phyloP scores from a whole-genome alignment of 2,329 filamentous ascomycete genomes.

The Lachnellula cervina region DNA sequence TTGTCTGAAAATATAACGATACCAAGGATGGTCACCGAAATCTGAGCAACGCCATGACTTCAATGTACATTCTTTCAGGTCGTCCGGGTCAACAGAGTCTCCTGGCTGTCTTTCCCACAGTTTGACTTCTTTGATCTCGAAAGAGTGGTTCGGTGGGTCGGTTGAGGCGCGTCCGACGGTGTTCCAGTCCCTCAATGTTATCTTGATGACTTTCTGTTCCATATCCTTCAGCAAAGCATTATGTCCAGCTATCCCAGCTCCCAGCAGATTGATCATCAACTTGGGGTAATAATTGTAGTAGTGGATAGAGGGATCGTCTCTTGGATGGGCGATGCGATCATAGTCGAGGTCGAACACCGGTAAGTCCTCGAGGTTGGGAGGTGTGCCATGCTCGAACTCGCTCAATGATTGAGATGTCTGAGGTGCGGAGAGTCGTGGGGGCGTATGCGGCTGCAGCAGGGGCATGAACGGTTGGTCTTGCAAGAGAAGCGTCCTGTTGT shows the following conservation, averaged over 20 bases:
- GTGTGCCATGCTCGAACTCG: not conserved
- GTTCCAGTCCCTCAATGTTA: not conserved
- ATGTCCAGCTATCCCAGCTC: slow-evolving; percentile 6
- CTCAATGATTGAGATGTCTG: slow-evolving; percentile 6
- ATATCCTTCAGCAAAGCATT: not conserved
- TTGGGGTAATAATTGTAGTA: slow-evolving; percentile 2
- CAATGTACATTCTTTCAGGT: slow-evolving; percentile 12
- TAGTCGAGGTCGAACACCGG: slow-evolving; percentile 6
- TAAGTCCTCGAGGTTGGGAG: not conserved
- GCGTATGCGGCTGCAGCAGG: slow-evolving; percentile 11
- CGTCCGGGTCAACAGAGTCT: not conserved
- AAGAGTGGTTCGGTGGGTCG: not conserved
- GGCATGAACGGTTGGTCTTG: slow-evolving; percentile 20
- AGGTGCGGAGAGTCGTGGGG: slow-evolving; percentile 13
- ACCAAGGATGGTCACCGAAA: slow-evolving; percentile 14
- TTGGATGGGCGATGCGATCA: slow-evolving; percentile 2
- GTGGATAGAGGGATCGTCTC: slow-evolving; percentile 6
- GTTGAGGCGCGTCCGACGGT: not conserved
- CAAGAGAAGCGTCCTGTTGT: slow-evolving; percentile 17
- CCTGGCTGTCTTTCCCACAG: not conserved
- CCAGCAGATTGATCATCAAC: slow-evolving; percentile 8
- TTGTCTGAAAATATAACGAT: slow-evolving; percentile 18
- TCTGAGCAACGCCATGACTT: slow-evolving; percentile 19
- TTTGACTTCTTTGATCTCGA: not conserved
- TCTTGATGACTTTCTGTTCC: not conserved